Conservation (phyloP, 2,329 filamentous ascomycete genomes). For the Corinectria fuckeliana region DNA sequence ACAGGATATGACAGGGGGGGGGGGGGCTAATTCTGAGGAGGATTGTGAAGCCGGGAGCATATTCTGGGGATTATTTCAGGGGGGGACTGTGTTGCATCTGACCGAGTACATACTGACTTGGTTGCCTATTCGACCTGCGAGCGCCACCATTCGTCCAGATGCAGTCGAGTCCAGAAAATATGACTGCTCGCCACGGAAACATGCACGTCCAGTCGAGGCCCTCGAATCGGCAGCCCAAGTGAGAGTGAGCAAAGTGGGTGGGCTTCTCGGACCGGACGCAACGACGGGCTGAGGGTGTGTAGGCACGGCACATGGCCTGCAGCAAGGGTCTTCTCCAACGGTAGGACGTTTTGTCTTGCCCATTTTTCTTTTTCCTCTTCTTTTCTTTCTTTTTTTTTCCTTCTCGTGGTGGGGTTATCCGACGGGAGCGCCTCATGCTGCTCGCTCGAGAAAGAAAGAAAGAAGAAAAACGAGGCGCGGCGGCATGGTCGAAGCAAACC, state of each 20-base stretch:
- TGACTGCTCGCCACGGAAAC: neutral
- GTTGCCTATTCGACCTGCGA: no score
- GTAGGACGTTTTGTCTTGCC: neutral
- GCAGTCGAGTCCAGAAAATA: neutral
- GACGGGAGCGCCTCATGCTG: slow-evolving; percentile 1
- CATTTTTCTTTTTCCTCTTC: neutral
- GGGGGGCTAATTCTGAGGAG: no score
- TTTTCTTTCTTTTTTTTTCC: no score
- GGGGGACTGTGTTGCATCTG: neutral
- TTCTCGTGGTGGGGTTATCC: neutral
- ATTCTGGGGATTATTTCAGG: neutral
- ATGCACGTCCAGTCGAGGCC: slow-evolving; percentile 12
- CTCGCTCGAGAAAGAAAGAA: slow-evolving; percentile 5
- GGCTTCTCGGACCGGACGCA: neutral
- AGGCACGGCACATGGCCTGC: slow-evolving; percentile 23
- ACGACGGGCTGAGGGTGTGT: no score
- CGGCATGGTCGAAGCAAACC: neutral
- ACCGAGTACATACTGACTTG: no score
- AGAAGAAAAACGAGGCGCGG: neutral
- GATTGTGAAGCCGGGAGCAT: neutral
- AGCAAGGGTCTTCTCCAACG: slow-evolving; percentile 23
- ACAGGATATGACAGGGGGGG: neutral
- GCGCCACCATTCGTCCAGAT: neutral
- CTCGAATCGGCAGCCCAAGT: slow-evolving; percentile 11
- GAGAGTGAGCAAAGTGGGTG: no score